Base-by-base conservation (phyloP, 352 stramenopile genomes). In the Globisporangium irregulare region DNA sequence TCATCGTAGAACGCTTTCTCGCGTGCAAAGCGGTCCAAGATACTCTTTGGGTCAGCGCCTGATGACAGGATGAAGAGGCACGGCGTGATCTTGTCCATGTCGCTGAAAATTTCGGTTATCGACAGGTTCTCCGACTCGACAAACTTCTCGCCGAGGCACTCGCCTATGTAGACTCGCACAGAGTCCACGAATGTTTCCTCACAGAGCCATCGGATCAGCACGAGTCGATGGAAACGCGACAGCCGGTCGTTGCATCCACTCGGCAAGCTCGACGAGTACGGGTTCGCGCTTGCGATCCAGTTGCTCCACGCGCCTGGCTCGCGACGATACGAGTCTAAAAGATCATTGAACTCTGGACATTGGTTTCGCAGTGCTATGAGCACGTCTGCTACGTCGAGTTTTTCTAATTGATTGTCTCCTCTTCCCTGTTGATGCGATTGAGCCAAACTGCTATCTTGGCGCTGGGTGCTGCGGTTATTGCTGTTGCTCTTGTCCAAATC, bases 31-130 rank as follows among this genome's bases (percentile, higher is more conserved):
- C 75, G 75, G 14, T 77, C 72, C 20, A 95, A 56, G 2, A 78
- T 59, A 48, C 72, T 73, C 14, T 79, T 79, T 0, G 87, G 86
- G 25, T 94, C 87, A 1, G 87, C 80, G 0, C 87, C 87, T 1
- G 86, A 78, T 4, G 86, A 94, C 12, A 95, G 69, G 50, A 95
- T 80, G 64, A 95, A 93, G 15, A 95, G 53, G 20, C 83, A 92
- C 0, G 87, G 87, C 3, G 85, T 93, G 18, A 71, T 64, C 22
- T 81, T 84, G 53, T 87, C 77, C 57, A 90, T 80, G 56, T 93
- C 84, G 36, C 58, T 66, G 60, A 76, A 90, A 9, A 89, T 61
- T 3, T 84, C 80, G 6, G n/a, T 59, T 69, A 95, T 89, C 1
- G 63, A 61, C 22, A 70, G 25, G 22, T 18, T 69, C 53, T 38